Base-by-base conservation (phyloP, 2,329 filamentous ascomycete genomes). In the Aspergillus eucalypticola region DNA sequence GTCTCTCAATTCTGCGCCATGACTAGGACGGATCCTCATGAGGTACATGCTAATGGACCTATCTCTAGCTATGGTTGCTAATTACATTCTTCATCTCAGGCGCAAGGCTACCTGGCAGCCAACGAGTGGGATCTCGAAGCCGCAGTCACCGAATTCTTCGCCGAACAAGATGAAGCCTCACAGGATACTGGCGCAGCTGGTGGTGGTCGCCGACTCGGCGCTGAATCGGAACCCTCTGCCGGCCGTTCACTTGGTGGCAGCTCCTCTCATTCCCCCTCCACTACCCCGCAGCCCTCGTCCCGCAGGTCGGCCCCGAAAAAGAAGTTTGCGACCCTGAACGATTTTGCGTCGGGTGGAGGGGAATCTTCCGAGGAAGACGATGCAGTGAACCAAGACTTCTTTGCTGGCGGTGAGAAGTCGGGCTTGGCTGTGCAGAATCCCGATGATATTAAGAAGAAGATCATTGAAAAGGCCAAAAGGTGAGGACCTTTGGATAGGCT, bases 381-480 rank as follows among this genome's bases (percentile, higher is more conserved):
- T 54, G 78, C 80, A 54, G 80, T 81, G 60, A 77, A 78, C 23
- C 80, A 81, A 54, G 85, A 88, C 71, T 79, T 88, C 64, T 89
- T 87, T 69, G 83, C 86, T 19, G 86, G 86, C 50, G 86, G 86
- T 49, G 86, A 88, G 73, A 89, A 89, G 75, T 88, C 86, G 11
- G 86, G 86, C n/a, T 76, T 89, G 25, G 86, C 86, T 6, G 86
- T 89, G 58, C 84, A 88, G 71, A 87, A 88, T 67, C 86, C 86
- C 2, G 82, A 84, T 69, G 81, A 84, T 59, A 73, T 76, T 71
- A 84, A 78, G 74, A 78, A 76, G 70, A 81, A 79, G 67, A 82
- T 82, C 55, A 70, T 82, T 21, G 79, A 82, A 61, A 80, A 81
- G 66, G 80, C 80, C 27, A 74, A 69, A 63, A 71, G 69, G 71